Evolutionary conservation across 257 asterid species (phyloP).

Genomic region (Nicotiana knightiana): DNA sequence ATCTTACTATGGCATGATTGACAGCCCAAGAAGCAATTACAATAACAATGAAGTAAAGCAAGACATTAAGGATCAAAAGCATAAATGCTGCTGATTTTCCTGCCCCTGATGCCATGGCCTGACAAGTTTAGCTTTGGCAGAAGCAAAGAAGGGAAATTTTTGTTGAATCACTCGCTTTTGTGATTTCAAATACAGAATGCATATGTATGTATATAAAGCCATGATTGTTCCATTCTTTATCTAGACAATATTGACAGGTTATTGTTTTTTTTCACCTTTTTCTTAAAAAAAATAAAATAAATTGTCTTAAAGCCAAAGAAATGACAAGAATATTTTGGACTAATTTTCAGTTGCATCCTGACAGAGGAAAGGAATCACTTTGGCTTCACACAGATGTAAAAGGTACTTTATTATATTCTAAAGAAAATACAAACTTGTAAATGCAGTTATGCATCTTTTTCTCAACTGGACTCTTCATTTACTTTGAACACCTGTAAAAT

Average conservation of each 20-base stretch:
- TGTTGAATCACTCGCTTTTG: slow-evolving; percentile 4
- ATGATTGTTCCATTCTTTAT: slow-evolving; percentile 34
- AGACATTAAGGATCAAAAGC: slow-evolving; percentile 43
- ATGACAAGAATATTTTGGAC: slow-evolving; percentile 26
- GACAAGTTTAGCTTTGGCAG: slow-evolving; percentile 4
- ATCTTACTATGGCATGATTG: slow-evolving; percentile 59
- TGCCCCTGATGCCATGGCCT: slow-evolving; percentile 78
- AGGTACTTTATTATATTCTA: not conserved
- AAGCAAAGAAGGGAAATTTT: not conserved
- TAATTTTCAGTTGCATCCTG: slow-evolving; percentile 23
- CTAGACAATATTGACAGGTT: slow-evolving; percentile 14
- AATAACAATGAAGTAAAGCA: slow-evolving; percentile 60
- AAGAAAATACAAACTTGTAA: not conserved
- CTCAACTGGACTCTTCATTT: not conserved
- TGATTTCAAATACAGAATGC: slow-evolving; percentile 12
- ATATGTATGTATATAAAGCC: slow-evolving; percentile 17
- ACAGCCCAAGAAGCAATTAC: slow-evolving; percentile 69
- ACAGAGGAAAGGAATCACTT: slow-evolving; percentile 42
- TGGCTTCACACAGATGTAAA: slow-evolving; percentile 12
- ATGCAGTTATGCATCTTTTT: not conserved
- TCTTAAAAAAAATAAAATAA: not conserved
- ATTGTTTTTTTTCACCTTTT: slow-evolving; percentile 7
- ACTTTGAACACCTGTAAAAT: not conserved
- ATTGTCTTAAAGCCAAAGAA: slow-evolving; percentile 30
- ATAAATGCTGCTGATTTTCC: slow-evolving; percentile 68